These are phyloP conservation scores for Lactuca saligna DNA, from an alignment of 129 eudicot species.

Conservation along the genomic window DNA sequence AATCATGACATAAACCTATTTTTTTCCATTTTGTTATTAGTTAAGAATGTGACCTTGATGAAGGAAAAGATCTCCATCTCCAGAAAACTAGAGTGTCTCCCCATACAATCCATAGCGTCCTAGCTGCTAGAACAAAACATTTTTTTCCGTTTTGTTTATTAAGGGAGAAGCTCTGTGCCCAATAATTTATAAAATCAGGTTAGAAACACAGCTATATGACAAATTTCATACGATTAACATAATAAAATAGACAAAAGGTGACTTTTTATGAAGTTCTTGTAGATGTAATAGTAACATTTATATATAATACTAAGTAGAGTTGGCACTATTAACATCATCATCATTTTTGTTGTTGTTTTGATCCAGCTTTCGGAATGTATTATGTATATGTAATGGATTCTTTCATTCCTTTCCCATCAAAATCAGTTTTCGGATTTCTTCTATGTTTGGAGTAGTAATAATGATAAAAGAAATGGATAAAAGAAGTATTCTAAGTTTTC, in stretches of 20 bases:
- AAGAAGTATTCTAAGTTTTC: too few species aligned
- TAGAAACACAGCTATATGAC: background rate
- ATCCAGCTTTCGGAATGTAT: constrained; percentile 21
- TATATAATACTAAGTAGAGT: background rate
- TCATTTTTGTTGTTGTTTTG: constrained; percentile 6
- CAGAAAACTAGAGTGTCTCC: constrained; percentile 24
- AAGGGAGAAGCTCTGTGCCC: constrained; percentile 39
- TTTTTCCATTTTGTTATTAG: background rate
- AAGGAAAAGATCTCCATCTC: constrained; percentile 36
- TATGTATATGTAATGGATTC: too few species aligned
- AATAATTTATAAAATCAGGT: constrained; percentile 5
- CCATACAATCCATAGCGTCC: constrained; percentile 37
- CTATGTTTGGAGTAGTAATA: background rate
- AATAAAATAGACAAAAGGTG: background rate
- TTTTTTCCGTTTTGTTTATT: constrained; percentile 37
- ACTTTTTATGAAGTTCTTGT: background rate
- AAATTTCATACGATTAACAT: background rate
- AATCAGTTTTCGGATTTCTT: background rate
- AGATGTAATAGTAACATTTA: background rate
- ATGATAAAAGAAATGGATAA: background rate
- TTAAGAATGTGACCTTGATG: background rate
- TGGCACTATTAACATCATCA: background rate
- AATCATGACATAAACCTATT: background rate
- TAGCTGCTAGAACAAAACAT: constrained; percentile 44
- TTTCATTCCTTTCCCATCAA: constrained; percentile 20